Evolutionary conservation across 1,284 basidiomycete species (phyloP), one percentile per base, ranked within the genome.

Genomic region (Puccinia triticina): DNA sequence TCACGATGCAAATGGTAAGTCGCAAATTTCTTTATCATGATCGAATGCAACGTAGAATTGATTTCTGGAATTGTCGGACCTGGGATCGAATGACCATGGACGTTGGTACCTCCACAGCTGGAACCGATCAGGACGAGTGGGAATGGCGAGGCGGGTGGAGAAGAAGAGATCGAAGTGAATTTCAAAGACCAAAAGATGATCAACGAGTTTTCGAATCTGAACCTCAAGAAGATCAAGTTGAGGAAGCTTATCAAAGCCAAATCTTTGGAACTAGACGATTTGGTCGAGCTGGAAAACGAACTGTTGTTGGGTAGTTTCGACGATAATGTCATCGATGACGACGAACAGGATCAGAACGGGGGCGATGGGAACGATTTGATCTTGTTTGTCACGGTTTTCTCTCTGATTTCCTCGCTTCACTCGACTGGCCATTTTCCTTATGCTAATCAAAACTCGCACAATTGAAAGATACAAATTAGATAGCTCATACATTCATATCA

Each of bases 171-270:
- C n/a, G 72, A 75, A 57, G 72, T 75, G 29, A 75, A 53, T 18
- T 37, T 53, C 2, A 16, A 55, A 53, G 72, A 75, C 40, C 72
- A 75, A 75, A 57, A 37, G 50, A 55, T 34, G 34, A 75, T 75
- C 8, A 75, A 75, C 40, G 34, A 75, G 40, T 75, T 75, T 21
- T 75, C 72, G 21, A 75, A 75, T 48, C 37, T 75, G n/a, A 75
- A 75, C 29, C 18, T 75, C 4, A 53, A 57, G 55, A 29, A 26
- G 29, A 55, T 34, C 16, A 75, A 59, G 32, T 23, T 75, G 11
- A 75, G 37, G 50, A 75, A 57, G 10, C 8, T 37, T 1, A 8
- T 75, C 8, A 75, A 57, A 57, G 7, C 55, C 18, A 55, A 57
- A 40, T 57, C 72, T 11, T 37, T 57, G 18, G 72, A 75, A 29